Base-by-base conservation (phyloP, 2,329 filamentous ascomycete species). In the Botrytis medusae region DNA sequence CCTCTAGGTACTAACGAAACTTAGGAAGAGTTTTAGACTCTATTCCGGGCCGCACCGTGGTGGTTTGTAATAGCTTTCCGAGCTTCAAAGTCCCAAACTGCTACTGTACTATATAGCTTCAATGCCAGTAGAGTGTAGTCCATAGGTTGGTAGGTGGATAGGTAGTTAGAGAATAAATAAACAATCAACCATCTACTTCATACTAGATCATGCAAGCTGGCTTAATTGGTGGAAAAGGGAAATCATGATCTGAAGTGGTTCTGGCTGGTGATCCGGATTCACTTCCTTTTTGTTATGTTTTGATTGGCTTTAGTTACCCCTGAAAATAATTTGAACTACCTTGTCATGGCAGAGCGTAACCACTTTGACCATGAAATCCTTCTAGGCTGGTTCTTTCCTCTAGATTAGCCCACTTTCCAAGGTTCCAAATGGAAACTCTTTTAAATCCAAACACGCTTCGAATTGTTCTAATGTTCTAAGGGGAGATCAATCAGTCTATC, bases 301-400 rank as follows among this genome's bases (percentile, higher is more conserved):
- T 68, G 62, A 67, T 72, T 68, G 62, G 62, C 32, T 48, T 72
- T 60, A 32, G 60, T 60, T 72, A 51, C 71, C 71, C 71, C 63
- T 72, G 63, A 60, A 42, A n/a, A 61, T 32, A 72, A 59, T 60
- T 61, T 69, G 46, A 32, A 40, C 40, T 40, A 46, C 63, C 69
- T 46, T 48, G 42, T 48, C 54, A 12, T 61, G 20, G 20, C 5
- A 16, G 22, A 61, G 32, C 22, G 32, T 61, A 25, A 62, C 69
- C 37, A 62, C 46, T 72, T 68, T 60, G 62, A 60, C 51, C 37
- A 71, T 37, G 3, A 37, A 67, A 68, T 69, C 63, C 63, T 69
- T 72, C 62, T 61, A 61, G 51, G 63, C 70, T 57, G 34, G 5
- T 65, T 63, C 51, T 65, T 32, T 46, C 40, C 40, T 71, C 44